phyloP scores from a whole-genome alignment of 257 asterid genomes.

The Ilex aquifolium region DNA sequence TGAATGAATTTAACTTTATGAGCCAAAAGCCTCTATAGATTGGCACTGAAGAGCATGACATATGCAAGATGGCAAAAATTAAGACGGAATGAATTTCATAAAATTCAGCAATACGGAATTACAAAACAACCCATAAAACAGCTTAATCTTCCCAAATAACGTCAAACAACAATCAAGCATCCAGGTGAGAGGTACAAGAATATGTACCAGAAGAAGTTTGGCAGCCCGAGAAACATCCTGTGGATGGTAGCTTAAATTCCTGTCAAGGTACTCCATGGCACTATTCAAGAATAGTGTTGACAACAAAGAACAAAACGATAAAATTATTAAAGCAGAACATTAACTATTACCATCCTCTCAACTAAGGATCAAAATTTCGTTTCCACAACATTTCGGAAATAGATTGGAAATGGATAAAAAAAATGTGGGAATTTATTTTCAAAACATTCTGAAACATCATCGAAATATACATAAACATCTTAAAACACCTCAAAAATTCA shows the following conservation, averaged over 20 bases:
- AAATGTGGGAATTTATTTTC: too few relatives aligned
- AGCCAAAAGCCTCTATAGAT: too few relatives aligned
- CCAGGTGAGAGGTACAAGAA: slow-evolving; percentile 8
- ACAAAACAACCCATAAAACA: background rate
- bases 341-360: too few relatives aligned
- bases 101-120: background rate
- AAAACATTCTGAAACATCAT: too few relatives aligned
- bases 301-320: slow-evolving; percentile 4
- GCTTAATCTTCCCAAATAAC: background rate
- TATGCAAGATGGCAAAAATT: background rate
- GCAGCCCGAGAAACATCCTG: slow-evolving; percentile 90
- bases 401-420: too few relatives aligned
- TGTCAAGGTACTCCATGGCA: slow-evolving; percentile 54
- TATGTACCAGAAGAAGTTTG: slow-evolving; percentile 74
- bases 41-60: too few relatives aligned
- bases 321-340: background rate
- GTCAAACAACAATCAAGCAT: slow-evolving; percentile 11
- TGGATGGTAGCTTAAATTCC: slow-evolving; percentile 64
- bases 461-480: too few relatives aligned
- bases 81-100: background rate
- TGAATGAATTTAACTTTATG: too few relatives aligned
- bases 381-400: too few relatives aligned
- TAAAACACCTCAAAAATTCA: too few relatives aligned
- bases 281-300: slow-evolving; percentile 10
- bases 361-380: too few relatives aligned